A percentile compares a stretch with the other conserved stretches of the same genome.
Evolutionary conservation across 202 grass and related monocot species (phyloP).

Genomic region (Digitaria exilis): DNA sequence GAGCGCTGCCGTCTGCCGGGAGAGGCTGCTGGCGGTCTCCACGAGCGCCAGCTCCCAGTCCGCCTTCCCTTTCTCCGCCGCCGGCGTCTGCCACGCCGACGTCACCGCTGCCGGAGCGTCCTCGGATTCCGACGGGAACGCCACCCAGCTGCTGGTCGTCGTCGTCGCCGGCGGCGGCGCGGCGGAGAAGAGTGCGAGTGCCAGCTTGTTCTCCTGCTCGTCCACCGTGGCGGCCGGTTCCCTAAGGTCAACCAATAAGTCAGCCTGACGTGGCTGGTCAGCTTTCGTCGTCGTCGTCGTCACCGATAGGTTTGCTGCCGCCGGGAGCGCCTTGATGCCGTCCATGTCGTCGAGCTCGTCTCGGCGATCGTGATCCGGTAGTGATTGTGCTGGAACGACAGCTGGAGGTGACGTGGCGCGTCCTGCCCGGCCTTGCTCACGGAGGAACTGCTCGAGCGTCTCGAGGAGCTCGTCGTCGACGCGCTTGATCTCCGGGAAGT

Average conservation of each 20-base stretch:
- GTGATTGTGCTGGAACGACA: too few species aligned
- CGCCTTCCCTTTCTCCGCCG: conserved; percentile 56
- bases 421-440: conserved; percentile 55
- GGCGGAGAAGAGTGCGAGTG: conserved; percentile 74
- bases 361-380: too few species aligned
- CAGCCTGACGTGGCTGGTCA: neutral
- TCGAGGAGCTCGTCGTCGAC: conserved; percentile 61
- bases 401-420: too few species aligned
- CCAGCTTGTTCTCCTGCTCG: conserved; percentile 68
- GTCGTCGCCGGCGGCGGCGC: neutral
- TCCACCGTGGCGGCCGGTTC: conserved; percentile 40
- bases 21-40: conserved; percentile 71
- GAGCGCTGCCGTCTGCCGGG: conserved; percentile 50
- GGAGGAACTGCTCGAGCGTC: conserved; percentile 73
- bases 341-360: too few species aligned
- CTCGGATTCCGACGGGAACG: conserved; percentile 65
- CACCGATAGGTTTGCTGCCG: neutral
- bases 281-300: neutral
- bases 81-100: conserved; percentile 69
- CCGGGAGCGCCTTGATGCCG: conserved; percentile 65
- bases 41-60: conserved; percentile 79
- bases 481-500: conserved; percentile 61
- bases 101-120: conserved; percentile 22
- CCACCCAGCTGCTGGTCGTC: conserved; percentile 50
- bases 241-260: conserved; percentile 74